Evolutionary conservation across 1,284 basidiomycete genomes (phyloP), one percentile per base, ranked within the genome.

Genomic region (Ustilago cynodontis): DNA sequence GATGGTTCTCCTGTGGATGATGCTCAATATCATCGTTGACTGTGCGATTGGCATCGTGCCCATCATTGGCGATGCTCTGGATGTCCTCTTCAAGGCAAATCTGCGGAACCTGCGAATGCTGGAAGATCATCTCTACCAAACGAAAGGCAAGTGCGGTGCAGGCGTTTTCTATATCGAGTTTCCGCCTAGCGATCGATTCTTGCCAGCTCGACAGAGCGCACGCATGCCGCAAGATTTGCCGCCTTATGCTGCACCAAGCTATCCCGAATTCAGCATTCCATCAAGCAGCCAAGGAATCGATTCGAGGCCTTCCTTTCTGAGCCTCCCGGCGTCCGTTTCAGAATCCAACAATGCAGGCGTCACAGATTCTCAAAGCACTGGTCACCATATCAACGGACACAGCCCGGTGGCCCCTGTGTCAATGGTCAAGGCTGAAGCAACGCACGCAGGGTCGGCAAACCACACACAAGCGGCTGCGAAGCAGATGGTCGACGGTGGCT

Each of bases 11-110:
- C 62, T 61, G 6, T 71, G 77, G 65, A 85, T 86, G 85, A 55
- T 82, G 2, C 45, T 82, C 58, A 84, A 83, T 47, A 71, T 82
- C 37, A 49, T 85, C 16, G 13, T 85, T 16, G 84, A 86, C 70
- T 66, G 68, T 43, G 33, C 81, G 16, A 51, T 86, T 6, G 85
- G 85, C 3, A 59, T 85, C n/a, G 61, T 86, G 14, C 84, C 85
- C 37, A n/a, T 86, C 16, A 59, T 86, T 16, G 85, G 85, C 3
- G 84, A 86, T 61, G 62, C 80, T 4, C 67, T 84, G 18, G 84
- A 86, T 54, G 79, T 86, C 7, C 66, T 82, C 8, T 86, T 85
- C 72, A 84, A 85, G 59, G 77, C 82, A 9, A 86, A 85, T 49
- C 54, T 84, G 33, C 64, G 82, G 24, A 85, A 85, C 41, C 59